A percentile compares a stretch with the other conserved stretches of the same genome.
phyloP scores from a whole-genome alignment of 2,329 filamentous ascomycete genomes.

The Xylaria sp. region DNA sequence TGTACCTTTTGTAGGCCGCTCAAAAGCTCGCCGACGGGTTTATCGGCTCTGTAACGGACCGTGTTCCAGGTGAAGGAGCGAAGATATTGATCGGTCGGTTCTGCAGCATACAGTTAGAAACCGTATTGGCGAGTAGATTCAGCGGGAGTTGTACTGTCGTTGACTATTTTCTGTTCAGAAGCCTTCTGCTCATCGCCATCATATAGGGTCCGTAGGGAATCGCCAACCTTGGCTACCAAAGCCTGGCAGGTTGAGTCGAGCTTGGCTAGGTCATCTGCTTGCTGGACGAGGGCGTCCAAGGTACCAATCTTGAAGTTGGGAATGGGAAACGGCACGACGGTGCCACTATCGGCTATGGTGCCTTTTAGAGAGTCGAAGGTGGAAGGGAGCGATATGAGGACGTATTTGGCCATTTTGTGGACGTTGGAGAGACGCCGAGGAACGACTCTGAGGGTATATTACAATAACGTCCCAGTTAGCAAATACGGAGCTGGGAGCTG shows the following conservation, averaged over 20 bases:
- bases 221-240: conserved; percentile 86
- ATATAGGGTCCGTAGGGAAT: conserved; percentile 81
- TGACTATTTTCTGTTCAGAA: conserved; percentile 87
- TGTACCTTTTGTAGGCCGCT: conserved; percentile 84
- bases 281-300: conserved; percentile 90
- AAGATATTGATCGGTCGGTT: conserved; percentile 94
- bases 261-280: conserved; percentile 93
- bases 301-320: conserved; percentile 98
- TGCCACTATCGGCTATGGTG: conserved; percentile 78
- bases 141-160: conserved; percentile 72
- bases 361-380: conserved; percentile 77
- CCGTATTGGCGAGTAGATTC: conserved; percentile 7
- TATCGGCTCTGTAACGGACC: conserved; percentile 94
- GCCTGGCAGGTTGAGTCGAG: conserved; percentile 79
- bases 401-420: conserved; percentile 65
- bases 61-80: conserved; percentile 95
- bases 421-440: conserved; percentile 20
- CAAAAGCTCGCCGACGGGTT: conserved; percentile 84
- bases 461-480: conserved; percentile 25
- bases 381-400: conserved; percentile 87
- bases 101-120: conserved; percentile 55
- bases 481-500: background rate
- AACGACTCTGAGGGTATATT: conserved; percentile 14
- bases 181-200: conserved; percentile 85
- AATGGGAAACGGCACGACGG: conserved; percentile 77